Evolutionary conservation across 257 asterid genomes (phyloP), one percentile per base, ranked within the genome.

Genomic region (Phtheirospermum japonicum): DNA sequence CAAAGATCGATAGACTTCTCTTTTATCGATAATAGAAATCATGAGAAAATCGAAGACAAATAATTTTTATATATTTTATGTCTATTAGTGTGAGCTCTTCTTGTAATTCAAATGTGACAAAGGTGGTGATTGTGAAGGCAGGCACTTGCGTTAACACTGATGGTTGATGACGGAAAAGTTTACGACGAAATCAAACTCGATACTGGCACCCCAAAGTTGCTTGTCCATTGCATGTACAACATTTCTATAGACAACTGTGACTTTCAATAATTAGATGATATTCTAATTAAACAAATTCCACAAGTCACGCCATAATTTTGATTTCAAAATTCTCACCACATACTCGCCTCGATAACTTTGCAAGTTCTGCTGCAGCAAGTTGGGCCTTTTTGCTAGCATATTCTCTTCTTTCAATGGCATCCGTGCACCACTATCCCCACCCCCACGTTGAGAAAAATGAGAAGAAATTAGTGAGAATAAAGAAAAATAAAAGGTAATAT

Each of bases 321-420:
- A 78, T 36, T 45, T 46, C 73, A 77, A 55, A 48, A 66, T 72
- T 57, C 96, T 78, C 77, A 91, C 98, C 98, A 76, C 97, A 92
- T 40, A 92, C 97, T 54, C 98, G 95, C 76, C 89, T 86, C 14
- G 98, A 92, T 69, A 92, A 78, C 79, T 92, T 92, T 62, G 93
- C 95, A 66, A 92, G 97, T 78, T 92, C 98, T 9, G 98, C 98
- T n/a, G 98, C 93, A 65, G 97, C 98, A 74, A 92, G 95, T 78
- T 85, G 87, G 67, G 97, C 98, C 85, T 79, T 92, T 77, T 92
- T 92, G 79, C 95, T 85, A 4, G 98, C 95, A 67, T 76, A 82
- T 70, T 92, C 97, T 89, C 98, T 84, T 77, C 75, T 83, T 73
- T 79, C 87, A 76, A 89, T 86, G 66, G 89, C 95, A 80, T 92